Conservation (phyloP, 2,329 filamentous ascomycete genomes). For the Trichophyton rubrum region DNA sequence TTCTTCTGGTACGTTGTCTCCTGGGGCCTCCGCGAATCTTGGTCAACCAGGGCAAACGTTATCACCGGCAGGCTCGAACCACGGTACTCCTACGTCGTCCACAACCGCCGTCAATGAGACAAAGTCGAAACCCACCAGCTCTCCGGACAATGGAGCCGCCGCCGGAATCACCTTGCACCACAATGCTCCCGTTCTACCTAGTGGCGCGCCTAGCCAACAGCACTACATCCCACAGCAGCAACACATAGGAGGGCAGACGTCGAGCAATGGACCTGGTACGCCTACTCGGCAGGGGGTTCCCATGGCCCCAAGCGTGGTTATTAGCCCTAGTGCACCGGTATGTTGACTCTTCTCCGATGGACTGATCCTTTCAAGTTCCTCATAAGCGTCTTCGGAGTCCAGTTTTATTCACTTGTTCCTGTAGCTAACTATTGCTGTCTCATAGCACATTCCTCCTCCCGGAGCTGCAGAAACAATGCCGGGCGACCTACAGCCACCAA, state of each 20-base stretch:
- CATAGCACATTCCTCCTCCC: constrained; percentile 77
- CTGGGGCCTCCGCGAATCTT: constrained; percentile 42
- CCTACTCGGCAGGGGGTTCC: constrained; percentile 47
- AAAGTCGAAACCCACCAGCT: constrained; percentile 59
- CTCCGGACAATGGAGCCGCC: constrained; percentile 26
- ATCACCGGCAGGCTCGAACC: constrained; percentile 48
- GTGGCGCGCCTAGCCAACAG: constrained; percentile 23
- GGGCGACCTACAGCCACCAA: constrained; percentile 86
- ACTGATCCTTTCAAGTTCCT: not conserved
- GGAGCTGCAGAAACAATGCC: constrained; percentile 96
- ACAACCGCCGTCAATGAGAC: constrained; percentile 74
- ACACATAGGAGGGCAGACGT: constrained; percentile 22
- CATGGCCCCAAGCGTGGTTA: constrained; percentile 76
- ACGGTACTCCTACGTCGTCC: constrained; percentile 73
- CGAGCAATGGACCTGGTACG: constrained; percentile 45
- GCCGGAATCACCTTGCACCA: constrained; percentile 16
- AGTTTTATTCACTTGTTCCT: not conserved
- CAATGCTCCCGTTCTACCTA: constrained; percentile 19
- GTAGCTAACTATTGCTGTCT: not conserved
- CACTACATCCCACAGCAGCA: constrained; percentile 28
- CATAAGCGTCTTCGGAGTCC: not conserved
- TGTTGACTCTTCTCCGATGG: constrained; percentile 27
- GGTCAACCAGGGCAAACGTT: constrained; percentile 27
- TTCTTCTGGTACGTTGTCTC: constrained; percentile 60
- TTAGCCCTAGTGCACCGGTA: constrained; percentile 88